Conservation (phyloP, 1,139 yeast genomes). For the Kodamaea sp. region DNA sequence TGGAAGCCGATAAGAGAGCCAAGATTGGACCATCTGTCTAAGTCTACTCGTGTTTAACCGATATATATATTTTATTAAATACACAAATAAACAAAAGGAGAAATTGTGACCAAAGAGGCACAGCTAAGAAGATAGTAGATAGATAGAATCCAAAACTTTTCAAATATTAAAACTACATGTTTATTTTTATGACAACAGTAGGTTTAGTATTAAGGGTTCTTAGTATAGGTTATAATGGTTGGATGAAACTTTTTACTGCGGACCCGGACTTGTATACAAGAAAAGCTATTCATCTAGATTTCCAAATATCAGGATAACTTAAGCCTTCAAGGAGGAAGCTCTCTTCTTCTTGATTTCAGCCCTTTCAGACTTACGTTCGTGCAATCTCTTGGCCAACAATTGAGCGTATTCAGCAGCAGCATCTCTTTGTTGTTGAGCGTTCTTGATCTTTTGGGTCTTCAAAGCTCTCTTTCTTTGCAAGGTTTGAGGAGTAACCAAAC, state of each 20-base stretch:
- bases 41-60: not conserved
- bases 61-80: constrained; percentile 7
- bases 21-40: constrained; percentile 6
- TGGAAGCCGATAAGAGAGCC: constrained; percentile 8
- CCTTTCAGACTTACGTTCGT: constrained; percentile 97
- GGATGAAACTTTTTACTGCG: constrained; percentile 3
- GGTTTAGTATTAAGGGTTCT: constrained; percentile 12
- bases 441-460: constrained; percentile 89
- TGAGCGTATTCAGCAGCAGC: constrained; percentile 99
- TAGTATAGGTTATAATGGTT: constrained; percentile 4
- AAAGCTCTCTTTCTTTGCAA: constrained; percentile 99
- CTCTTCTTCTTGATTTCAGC: constrained; percentile 99
- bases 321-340: constrained; percentile 96
- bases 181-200: constrained; percentile 8
- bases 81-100: constrained; percentile 4
- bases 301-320: constrained; percentile 40
- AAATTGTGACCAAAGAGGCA: not conserved
- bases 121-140: constrained; percentile 4
- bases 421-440: constrained; percentile 99
- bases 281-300: constrained; percentile 8
- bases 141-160: constrained; percentile 5
- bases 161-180: constrained; percentile 6
- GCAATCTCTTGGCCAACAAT: constrained; percentile 96
- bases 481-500: constrained; percentile 98
- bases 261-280: constrained; percentile 3